Evolutionary conservation across 805 yeast species (phyloP).

Genomic region (Blastobotrys mokoenaii): DNA sequence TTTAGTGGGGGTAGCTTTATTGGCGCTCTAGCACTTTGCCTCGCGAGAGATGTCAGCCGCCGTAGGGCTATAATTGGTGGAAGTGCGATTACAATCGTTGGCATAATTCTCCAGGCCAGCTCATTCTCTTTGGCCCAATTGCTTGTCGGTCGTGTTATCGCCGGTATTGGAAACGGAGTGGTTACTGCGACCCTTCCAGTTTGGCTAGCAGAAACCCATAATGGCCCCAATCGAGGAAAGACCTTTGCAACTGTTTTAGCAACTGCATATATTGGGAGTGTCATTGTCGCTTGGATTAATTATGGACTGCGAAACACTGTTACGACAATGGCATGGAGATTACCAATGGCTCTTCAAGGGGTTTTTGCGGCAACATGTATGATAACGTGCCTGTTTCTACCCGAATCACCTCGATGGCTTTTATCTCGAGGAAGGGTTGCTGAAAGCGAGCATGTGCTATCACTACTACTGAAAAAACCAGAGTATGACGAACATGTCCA

Average conservation of each 20-base stretch:
- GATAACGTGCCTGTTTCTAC: constrained; percentile 43
- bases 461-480: constrained; percentile 38
- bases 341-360: constrained; percentile 65
- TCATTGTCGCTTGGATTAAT: constrained; percentile 67
- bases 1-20: background rate
- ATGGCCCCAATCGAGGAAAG: constrained; percentile 54
- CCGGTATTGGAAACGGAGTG: constrained; percentile 71
- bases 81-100: constrained; percentile 44
- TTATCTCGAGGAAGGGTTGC: constrained; percentile 53
- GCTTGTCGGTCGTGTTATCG: constrained; percentile 57
- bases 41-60: constrained; percentile 39
- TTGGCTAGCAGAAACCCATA: constrained; percentile 68
- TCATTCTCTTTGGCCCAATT: constrained; percentile 58
- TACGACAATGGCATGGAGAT: constrained; percentile 49
- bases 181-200: constrained; percentile 72
- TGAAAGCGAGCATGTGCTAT: constrained; percentile 11
- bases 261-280: constrained; percentile 57
- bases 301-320: constrained; percentile 54
- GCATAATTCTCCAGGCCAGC: constrained; percentile 49
- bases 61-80: constrained; percentile 52
- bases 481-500: constrained; percentile 1
- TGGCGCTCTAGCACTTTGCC: background rate
- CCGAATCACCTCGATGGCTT: constrained; percentile 80
- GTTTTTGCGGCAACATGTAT: constrained; percentile 48
- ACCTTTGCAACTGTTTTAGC: constrained; percentile 59